Conservation (phyloP, 2,329 filamentous ascomycete genomes). For the Fusarium brevicatenulatum region DNA sequence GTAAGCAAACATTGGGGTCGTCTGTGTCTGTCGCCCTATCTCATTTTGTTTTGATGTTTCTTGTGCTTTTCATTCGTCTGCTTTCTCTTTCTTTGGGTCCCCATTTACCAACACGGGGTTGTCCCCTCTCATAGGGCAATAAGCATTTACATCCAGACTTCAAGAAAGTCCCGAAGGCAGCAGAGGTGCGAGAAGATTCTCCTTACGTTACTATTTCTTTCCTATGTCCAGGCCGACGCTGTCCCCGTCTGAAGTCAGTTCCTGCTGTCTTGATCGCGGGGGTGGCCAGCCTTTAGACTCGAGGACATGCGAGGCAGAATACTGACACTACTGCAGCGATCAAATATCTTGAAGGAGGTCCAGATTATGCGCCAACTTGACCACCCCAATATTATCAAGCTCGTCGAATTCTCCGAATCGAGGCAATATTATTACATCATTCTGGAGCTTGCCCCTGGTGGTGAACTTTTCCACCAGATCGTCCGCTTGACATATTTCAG, state of each 20-base stretch:
- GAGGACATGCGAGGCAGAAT: slow-evolving; percentile 27
- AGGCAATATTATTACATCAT: slow-evolving; percentile 98
- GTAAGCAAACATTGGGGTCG: slow-evolving; percentile 68
- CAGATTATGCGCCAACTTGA: slow-evolving; percentile 98
- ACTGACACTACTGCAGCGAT: slow-evolving; percentile 70
- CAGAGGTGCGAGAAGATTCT: slow-evolving; percentile 83
- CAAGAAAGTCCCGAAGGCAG: slow-evolving; percentile 92
- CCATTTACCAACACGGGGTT: slow-evolving; percentile 65
- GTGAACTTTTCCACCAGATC: slow-evolving; percentile 98
- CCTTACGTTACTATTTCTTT: slow-evolving; percentile 44
- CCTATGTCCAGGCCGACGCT: slow-evolving; percentile 24
- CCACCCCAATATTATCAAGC: slow-evolving; percentile 93
- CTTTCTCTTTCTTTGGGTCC: slow-evolving; percentile 36
- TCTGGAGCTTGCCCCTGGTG: slow-evolving; percentile 91
- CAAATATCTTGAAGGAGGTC: slow-evolving; percentile 98
- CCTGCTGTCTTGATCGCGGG: slow-evolving; percentile 25
- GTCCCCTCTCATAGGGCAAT: slow-evolving; percentile 74
- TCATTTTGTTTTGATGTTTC: slow-evolving; percentile 33
- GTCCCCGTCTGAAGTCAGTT: slow-evolving; percentile 40
- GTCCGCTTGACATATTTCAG: slow-evolving; percentile 98
- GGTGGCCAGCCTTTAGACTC: slow-evolving; percentile 33
- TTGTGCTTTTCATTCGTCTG: not conserved
- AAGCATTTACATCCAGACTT: slow-evolving; percentile 96
- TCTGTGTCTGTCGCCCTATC: slow-evolving; percentile 38
- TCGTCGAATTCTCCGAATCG: slow-evolving; percentile 94